Base-by-base conservation (phyloP, 1,284 basidiomycete species). In the Malassezia obtusa region DNA sequence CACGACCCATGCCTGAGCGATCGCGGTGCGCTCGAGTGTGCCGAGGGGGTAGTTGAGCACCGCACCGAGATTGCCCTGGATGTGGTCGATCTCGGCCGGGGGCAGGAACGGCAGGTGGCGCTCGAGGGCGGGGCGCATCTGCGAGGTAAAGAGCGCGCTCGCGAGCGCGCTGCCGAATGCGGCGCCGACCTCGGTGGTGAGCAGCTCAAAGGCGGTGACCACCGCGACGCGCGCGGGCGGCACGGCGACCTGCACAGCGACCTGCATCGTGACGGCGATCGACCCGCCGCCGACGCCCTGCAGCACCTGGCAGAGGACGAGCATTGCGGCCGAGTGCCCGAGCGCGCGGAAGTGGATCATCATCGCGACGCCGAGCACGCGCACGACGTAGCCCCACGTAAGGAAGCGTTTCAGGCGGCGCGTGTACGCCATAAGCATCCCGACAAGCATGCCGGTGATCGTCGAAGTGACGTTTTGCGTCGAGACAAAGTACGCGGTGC, bases 281-380 rank as follows among this genome's bases (percentile, higher is more conserved):
- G 88, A 80, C 21, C 87, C 88, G 24, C 86, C 86, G 12, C 86
- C 86, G 14, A 84, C 75, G 48, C 85, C 85, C 75, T 87, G 85
- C 32, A 87, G 76, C 45, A 88, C 76, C 69, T 87, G 77, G 43
- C 71, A 74, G 30, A 73, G 58, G 33, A 78, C 74, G 47, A 77
- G 64, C 52, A 74, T 69, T 17, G 69, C 73, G 8, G 78, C 74
- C 21, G 65, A 50, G 79, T 81, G 45, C 81, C 82, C 43, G 82
- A 81, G 22, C 83, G 84, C 74, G 81, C 82, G 61, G 86, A 80
- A 74, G 17, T 60, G 60, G 41, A 68, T 57, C 71, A 73, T 67
- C 40, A 69, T 46, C 26, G 54, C 56, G 21, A 83, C 82, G 21
- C 86, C 86, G 28, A 80, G 63, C 21, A 87, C 75, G 55, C 86